These are phyloP conservation scores for Suillus subaureus DNA, from an alignment of 768 basidiomycete genomes.

Conservation along the genomic window DNA sequence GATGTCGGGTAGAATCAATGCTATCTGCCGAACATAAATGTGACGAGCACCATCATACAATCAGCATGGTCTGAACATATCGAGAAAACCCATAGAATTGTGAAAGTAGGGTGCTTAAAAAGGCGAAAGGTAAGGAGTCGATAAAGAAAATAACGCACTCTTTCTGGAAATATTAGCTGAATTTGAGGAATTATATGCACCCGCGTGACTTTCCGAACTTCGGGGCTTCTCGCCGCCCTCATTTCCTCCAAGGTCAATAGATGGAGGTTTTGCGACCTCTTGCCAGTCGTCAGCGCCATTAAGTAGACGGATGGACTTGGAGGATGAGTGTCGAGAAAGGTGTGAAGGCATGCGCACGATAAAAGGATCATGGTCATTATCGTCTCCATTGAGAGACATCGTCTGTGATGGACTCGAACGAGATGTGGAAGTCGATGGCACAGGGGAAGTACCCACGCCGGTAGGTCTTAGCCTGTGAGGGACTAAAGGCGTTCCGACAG, in stretches of 20 bases:
- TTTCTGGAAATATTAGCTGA: slow-evolving; percentile 38
- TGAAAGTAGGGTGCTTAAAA: background rate
- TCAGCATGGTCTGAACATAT: slow-evolving; percentile 10
- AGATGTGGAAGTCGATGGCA: slow-evolving; percentile 12
- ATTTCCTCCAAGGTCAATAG: background rate
- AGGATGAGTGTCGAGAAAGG: slow-evolving; percentile 32
- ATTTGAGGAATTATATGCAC: slow-evolving; percentile 20
- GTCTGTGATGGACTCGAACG: slow-evolving; percentile 3
- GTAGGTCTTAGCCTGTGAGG: slow-evolving; percentile 18
- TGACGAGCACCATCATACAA: slow-evolving; percentile 8
- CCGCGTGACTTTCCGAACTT: slow-evolving; percentile 8
- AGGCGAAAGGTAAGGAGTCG: slow-evolving; percentile 3
- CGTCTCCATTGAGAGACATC: slow-evolving; percentile 19
- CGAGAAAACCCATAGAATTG: background rate
- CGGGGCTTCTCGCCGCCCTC: background rate
- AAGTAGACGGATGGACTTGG: slow-evolving; percentile 24
- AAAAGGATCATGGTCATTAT: slow-evolving; percentile 43
- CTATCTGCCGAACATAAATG: slow-evolving; percentile 25
- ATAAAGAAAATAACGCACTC: slow-evolving; percentile 35
- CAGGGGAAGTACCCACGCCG: slow-evolving; percentile 14
- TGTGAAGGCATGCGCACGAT: slow-evolving; percentile 42
- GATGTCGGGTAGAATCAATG: slow-evolving; percentile 30
- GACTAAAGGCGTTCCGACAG: slow-evolving; percentile 14
- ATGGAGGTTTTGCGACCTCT: slow-evolving; percentile 39
- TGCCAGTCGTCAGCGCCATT: slow-evolving; percentile 45